Evolutionary conservation across 345 rosid genomes (phyloP), one percentile per base, ranked within the genome.

Genomic region (Populus davidiana): DNA sequence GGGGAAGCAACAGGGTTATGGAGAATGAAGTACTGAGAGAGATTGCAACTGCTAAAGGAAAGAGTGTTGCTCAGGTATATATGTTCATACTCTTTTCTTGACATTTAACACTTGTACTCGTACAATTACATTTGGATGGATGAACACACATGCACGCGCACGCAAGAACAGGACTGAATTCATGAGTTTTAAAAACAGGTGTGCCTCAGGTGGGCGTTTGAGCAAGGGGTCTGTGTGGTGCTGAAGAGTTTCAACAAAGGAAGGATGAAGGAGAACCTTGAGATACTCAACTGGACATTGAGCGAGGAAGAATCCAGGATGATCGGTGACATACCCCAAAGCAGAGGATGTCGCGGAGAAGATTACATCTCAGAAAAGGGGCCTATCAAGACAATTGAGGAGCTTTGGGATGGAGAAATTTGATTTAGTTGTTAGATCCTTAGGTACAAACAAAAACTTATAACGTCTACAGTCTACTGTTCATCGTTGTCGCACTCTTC

Each of bases 51-150:
- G 82, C 87, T 69, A 93, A 86, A 75, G 82, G 93, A 38, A 94
- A 89, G 77, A 88, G 91, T 4, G 91, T 90, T 14, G 96, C 93
- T 75, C 95, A 94, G 97, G 96, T 92, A 27, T 25, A 25, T 25
- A 70, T 10, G 52, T 5, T 47, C 66, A 61, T 2, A 8, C 41
- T 16, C 17, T 69, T 31, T 44, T 62, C 23, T 61, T 4, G 1
- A 65, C 18, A 29, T 47, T 47, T 47, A 20, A 7, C 8, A 52
- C n/a, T 52, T 14, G 1, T 14, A 14, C 17, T 47, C 1, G 4
- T 20, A 52, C 7, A 64, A 31, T 31, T 20, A 52, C 21, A 64
- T 14, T 16, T 25, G 68, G 39, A 64, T 29, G 39, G 29, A 43
- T 10, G 11, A 41, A 43, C 47, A 43, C 47, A 11, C 10, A 67